Base-by-base conservation (phyloP, 2,329 filamentous ascomycete genomes). In the Alternaria arbusti region DNA sequence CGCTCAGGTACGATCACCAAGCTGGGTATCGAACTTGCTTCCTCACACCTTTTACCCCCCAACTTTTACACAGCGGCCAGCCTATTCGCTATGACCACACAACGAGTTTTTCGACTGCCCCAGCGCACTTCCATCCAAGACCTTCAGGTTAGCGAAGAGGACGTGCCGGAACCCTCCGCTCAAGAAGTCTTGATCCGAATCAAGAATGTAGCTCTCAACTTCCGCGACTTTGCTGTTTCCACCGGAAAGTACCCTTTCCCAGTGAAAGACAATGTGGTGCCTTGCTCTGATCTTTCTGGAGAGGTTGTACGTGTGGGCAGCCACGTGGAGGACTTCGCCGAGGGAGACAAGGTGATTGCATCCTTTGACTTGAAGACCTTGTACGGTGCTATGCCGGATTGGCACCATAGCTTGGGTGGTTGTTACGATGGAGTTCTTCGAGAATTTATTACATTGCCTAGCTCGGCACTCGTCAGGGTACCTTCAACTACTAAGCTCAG, bases 271-370 rank as follows among this genome's bases (percentile, higher is more conserved):
- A 57, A 65, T 17, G 57, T 65, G 6, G 43, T 71, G 3, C 67
- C 69, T 12, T 47, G 61, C 25, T 68, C 64, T 20, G 70, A 72
- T 44, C 40, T 56, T 11, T 58, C 63, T 2, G 67, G 62, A 8
- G 59, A 65, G 20, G 49, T 70, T 36, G 47, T 65, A 5, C 26
- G 26, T 12, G 50, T 66, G 6, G 67, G 67, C 7, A 30, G 46
- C 3, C 17, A 26, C 3, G 70, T 73, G 1, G 46, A 32, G 6
- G 45, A 40, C 11, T 68, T 73, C 22, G 6, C 17, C 2, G 28
- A 61, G 7, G 70, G 69, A 17, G 70, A 71, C 43, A 57, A 44
- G 7, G 68, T 73, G 8, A 58, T 67, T 32, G 58, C 70, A 5
- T 56, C 56, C 3, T 57, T 65, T 23, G 50, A 64, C 28, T 11